These are phyloP conservation scores for Septoria linicola DNA, from an alignment of 2,329 filamentous ascomycete genomes.

Conservation along the genomic window DNA sequence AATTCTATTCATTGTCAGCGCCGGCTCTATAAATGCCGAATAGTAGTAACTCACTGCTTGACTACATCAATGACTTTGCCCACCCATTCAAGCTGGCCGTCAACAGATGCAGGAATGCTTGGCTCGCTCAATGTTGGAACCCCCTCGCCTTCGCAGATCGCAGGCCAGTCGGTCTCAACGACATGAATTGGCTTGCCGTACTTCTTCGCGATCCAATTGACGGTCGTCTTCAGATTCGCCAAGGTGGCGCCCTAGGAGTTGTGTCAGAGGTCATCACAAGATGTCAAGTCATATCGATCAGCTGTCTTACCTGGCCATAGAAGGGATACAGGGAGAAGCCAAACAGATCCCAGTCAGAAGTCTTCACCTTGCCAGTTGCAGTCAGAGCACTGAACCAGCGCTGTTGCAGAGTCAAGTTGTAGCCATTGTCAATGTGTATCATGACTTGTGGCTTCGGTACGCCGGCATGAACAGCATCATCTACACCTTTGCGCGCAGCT, in stretches of 20 bases:
- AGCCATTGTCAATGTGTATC: slow-evolving; percentile 41
- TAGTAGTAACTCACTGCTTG: slow-evolving; percentile 17
- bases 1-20: slow-evolving; percentile 17
- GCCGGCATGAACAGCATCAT: slow-evolving; percentile 36
- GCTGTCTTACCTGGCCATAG: slow-evolving; percentile 29
- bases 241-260: slow-evolving; percentile 28
- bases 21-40: background rate
- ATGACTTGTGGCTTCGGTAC: slow-evolving; percentile 36
- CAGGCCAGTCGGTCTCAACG: slow-evolving; percentile 38
- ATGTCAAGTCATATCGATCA: background rate
- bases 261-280: too few relatives aligned
- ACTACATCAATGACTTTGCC: slow-evolving; percentile 32
- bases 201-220: slow-evolving; percentile 31
- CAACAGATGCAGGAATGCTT: slow-evolving; percentile 28
- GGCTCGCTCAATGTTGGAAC: slow-evolving; percentile 37
- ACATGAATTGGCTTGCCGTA: slow-evolving; percentile 38
- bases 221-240: slow-evolving; percentile 29
- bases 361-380: slow-evolving; percentile 33
- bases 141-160: slow-evolving; percentile 28
- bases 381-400: slow-evolving; percentile 36
- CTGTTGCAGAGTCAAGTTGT: slow-evolving; percentile 33
- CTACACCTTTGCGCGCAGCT: slow-evolving; percentile 34
- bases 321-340: slow-evolving; percentile 37
- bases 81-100: slow-evolving; percentile 36
- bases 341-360: slow-evolving; percentile 34